These are phyloP conservation scores for Alternaria burnsii DNA, from an alignment of 2,329 filamentous ascomycete species.

Conservation along the genomic window DNA sequence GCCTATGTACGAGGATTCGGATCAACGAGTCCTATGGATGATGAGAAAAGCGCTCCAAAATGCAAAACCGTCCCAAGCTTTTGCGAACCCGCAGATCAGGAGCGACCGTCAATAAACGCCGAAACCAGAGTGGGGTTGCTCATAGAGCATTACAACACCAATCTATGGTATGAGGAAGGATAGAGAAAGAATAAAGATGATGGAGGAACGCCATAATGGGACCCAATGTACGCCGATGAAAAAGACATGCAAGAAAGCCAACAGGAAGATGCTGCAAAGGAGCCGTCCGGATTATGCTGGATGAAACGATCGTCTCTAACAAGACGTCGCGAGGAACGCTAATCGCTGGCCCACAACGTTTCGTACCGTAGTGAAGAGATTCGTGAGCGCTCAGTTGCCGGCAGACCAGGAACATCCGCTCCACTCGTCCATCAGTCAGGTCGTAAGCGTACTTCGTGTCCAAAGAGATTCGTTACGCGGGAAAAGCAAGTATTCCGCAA, in stretches of 20 bases:
- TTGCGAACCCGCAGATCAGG: constrained; percentile 37
- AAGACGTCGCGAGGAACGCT: constrained; percentile 26
- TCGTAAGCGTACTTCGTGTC: constrained; percentile 48
- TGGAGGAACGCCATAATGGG: constrained; percentile 30
- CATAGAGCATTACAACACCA: constrained; percentile 44
- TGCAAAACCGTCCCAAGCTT: constrained; percentile 44
- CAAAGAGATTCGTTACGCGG: constrained; percentile 48
- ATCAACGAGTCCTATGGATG: constrained; percentile 28
- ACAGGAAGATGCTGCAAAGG: constrained; percentile 46
- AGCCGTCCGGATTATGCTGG: constrained; percentile 42
- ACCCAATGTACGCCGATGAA: constrained; percentile 34
- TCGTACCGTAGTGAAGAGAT: constrained; percentile 41
- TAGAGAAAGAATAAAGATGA: constrained; percentile 28
- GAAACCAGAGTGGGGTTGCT: constrained; percentile 41
- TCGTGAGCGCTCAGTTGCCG: constrained; percentile 46
- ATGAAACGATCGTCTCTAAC: constrained; percentile 25
- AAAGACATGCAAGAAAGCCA: constrained; percentile 44
- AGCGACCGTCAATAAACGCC: constrained; percentile 36
- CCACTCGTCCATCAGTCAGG: constrained; percentile 45
- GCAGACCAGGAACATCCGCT: constrained; percentile 41
- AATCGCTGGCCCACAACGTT: constrained; percentile 37
- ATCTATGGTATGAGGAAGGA: constrained; percentile 34
- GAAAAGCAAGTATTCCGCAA: constrained; percentile 6
- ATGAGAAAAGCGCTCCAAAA: constrained; percentile 42
- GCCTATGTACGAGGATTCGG: constrained; percentile 36